A percentile compares a stretch with the other conserved stretches of the same genome.
Evolutionary conservation across 805 yeast species (phyloP).

Genomic region (Yamadazyma endophytica): DNA sequence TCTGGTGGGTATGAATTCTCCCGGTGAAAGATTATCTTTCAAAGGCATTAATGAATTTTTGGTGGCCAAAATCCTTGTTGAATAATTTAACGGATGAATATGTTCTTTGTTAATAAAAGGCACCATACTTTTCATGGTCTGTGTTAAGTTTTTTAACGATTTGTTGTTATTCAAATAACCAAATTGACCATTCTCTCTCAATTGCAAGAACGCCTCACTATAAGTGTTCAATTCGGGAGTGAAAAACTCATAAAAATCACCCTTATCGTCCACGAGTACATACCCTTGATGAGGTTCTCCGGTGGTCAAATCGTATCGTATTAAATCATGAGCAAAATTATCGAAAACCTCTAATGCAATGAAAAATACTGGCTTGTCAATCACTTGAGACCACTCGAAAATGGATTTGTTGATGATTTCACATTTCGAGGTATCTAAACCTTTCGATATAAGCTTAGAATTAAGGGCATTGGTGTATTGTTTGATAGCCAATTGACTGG

Average conservation of each 20-base stretch:
- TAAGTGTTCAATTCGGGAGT: slow-evolving; percentile 57
- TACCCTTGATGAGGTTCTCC: slow-evolving; percentile 73
- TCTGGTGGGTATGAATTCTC: slow-evolving; percentile 82
- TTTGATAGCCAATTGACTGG: slow-evolving; percentile 55
- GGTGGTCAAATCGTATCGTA: slow-evolving; percentile 66
- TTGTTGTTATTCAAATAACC: slow-evolving; percentile 9
- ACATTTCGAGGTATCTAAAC: slow-evolving; percentile 54
- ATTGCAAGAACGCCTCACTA: slow-evolving; percentile 50
- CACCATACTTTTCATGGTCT: slow-evolving; percentile 22
- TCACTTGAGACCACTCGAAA: slow-evolving; percentile 63
- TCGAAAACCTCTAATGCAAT: slow-evolving; percentile 82
- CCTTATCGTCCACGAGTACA: slow-evolving; percentile 65
- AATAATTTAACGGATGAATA: slow-evolving; percentile 60
- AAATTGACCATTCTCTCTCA: slow-evolving; percentile 48
- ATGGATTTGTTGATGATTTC: slow-evolving; percentile 70
- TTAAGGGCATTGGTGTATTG: slow-evolving; percentile 41
- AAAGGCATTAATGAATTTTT: slow-evolving; percentile 59
- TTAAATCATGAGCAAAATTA: slow-evolving; percentile 77
- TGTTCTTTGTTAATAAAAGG: slow-evolving; percentile 27
- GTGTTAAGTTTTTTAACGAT: slow-evolving; percentile 15
- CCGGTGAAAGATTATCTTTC: slow-evolving; percentile 60
- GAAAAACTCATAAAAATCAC: slow-evolving; percentile 73
- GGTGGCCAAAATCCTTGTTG: slow-evolving; percentile 34
- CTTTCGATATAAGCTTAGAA: slow-evolving; percentile 28
- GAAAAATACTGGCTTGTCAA: slow-evolving; percentile 67